Evolutionary conservation across 108 stramenopile genomes (phyloP).

Genomic region (Schizochytrium sp.): DNA sequence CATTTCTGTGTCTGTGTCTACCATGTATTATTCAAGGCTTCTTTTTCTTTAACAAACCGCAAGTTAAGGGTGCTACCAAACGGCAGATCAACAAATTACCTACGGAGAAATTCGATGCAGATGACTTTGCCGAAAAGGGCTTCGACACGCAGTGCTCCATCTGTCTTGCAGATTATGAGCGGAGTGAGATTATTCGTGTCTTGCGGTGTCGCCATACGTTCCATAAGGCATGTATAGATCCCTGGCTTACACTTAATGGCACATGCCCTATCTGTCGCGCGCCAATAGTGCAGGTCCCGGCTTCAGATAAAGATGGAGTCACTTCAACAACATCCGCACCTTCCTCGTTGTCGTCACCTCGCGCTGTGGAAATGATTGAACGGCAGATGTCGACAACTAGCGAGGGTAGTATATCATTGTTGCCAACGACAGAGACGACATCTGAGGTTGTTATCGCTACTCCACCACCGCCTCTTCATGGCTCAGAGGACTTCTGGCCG

Average conservation of each 20-base stretch:
- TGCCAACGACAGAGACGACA: no score
- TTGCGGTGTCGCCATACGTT: constrained; percentile 87
- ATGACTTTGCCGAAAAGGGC: constrained; percentile 64
- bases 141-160: constrained; percentile 81
- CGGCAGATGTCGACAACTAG: no score
- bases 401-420: no score
- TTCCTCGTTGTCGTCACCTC: not conserved
- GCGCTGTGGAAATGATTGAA: no score
- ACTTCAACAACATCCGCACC: not conserved
- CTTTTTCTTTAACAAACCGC: constrained; percentile 44
- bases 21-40: constrained; percentile 43
- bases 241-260: constrained; percentile 78
- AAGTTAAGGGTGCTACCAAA: constrained; percentile 49
- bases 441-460: no score
- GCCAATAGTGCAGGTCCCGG: not conserved
- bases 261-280: constrained; percentile 56
- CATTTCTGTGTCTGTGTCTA: constrained; percentile 55
- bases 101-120: constrained; percentile 7
- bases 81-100: constrained; percentile 55
- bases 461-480: no score
- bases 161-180: constrained; percentile 88
- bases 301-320: not conserved
- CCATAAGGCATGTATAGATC: constrained; percentile 88
- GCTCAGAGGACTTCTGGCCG: no score
- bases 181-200: constrained; percentile 80